A percentile compares a stretch with the other conserved stretches of the same genome.
These are phyloP conservation scores for Fusarium pseudonygamai DNA, from an alignment of 2,329 filamentous ascomycete species.

Conservation along the genomic window DNA sequence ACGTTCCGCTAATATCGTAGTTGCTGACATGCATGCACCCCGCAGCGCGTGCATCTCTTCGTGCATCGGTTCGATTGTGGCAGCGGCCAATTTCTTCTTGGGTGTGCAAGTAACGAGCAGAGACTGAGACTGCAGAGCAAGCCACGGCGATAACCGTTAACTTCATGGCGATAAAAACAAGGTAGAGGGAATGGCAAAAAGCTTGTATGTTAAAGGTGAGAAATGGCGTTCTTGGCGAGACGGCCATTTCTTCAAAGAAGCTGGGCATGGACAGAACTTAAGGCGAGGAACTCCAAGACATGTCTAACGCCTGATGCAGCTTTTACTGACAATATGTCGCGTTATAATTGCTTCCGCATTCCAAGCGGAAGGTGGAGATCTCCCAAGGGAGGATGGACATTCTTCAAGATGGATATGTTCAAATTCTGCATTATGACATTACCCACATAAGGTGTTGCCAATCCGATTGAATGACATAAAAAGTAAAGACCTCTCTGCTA, in stretches of 20 bases:
- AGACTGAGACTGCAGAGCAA: rapidly evolving
- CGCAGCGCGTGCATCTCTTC: background rate
- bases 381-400: background rate
- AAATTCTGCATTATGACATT: rapidly evolving
- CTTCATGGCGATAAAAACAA: background rate
- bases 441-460: rapidly evolving
- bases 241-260: background rate
- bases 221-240: background rate
- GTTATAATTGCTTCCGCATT: background rate
- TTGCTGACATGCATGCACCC: background rate
- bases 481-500: no score
- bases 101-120: background rate
- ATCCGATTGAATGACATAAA: rapidly evolving
- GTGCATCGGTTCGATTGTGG: background rate
- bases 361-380: background rate
- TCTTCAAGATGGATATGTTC: no score
- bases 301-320: rapidly evolving
- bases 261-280: background rate
- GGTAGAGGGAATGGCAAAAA: background rate
- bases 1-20: background rate
- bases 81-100: background rate
- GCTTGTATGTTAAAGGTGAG: background rate
- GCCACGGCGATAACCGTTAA: rapidly evolving
- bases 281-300: background rate
- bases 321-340: background rate